Base-by-base conservation (phyloP, 176 grass and related monocot genomes). In the Phoenix dactylifera region DNA sequence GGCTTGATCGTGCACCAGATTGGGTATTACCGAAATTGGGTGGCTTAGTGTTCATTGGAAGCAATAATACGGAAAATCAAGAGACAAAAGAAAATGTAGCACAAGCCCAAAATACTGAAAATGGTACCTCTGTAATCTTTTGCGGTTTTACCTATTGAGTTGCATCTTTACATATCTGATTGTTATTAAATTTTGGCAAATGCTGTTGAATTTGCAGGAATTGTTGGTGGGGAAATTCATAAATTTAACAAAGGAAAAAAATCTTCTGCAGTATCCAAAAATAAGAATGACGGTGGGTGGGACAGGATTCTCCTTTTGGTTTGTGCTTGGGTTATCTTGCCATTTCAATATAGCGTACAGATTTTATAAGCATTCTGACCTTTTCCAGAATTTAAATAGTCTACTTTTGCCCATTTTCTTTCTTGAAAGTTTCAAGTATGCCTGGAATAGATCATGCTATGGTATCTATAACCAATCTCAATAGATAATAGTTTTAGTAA, bases 1-100 rank as follows among this genome's bases (percentile, higher is more conserved):
- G 87, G 87, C 75, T 97, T 49, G 0, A 74, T 44, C 54, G 2
- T 49, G 81, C 81, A 70, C 84, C 87, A 55, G 39, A 7, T 24
- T 54, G 50, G 52, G 62, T 91, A 16, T 26, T 64, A 39, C 26
- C 53, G 48, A 74, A 85, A 51, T 59, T 97, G 58, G 70, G 82
- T 68, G 15, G 15, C 64, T 25, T 90, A 70, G 22, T 66, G n/a
- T 91, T 90, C 50, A 22, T 22, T 70, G 62, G 28, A 61, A 51
- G 62, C 62, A 71, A 23, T 49, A 32, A 5, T 64, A 64, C 9
- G 3, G 16, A 10, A 22, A 72, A 56, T 18, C 30, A 25, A 19
- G 62, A 55, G 9, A 62, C 54, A 7, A 57, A 66, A 10, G 29
- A 17, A 30, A 7, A 14, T 18, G 12, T 15, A 63, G 15, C 24